A percentile compares a stretch with the other conserved stretches of the same genome.
These are phyloP conservation scores for Prototheca wickerhamii DNA, from an alignment of 163 green algal species.

Conservation along the genomic window DNA sequence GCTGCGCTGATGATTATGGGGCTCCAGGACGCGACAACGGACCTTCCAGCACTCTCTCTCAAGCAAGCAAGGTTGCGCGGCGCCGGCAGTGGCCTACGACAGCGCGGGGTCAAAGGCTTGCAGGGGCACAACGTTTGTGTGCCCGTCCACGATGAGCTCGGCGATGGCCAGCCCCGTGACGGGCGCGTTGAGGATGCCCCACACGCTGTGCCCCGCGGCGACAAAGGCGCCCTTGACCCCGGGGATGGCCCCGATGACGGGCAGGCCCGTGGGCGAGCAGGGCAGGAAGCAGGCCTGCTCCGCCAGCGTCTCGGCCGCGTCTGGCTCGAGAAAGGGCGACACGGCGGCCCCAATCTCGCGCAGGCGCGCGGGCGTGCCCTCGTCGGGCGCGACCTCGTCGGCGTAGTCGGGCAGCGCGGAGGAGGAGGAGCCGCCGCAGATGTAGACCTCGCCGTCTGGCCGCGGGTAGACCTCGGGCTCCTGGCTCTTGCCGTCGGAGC, in stretches of 20 bases:
- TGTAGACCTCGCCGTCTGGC: conserved; percentile 20
- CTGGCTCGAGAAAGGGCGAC: conserved; percentile 14
- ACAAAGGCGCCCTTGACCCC: conserved; percentile 42
- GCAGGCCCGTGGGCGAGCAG: conserved; percentile 37
- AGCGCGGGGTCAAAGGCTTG: conserved; percentile 41
- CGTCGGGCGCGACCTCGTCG: conserved; percentile 7
- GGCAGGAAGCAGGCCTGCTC: conserved; percentile 66
- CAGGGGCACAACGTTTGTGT: conserved; percentile 25
- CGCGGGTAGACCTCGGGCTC: conserved; percentile 34
- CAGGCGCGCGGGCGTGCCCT: conserved; percentile 14
- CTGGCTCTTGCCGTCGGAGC: conserved; percentile 14
- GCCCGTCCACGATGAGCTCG: conserved; percentile 58
- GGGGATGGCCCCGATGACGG: conserved; percentile 57
- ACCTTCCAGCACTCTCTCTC: too few relatives aligned
- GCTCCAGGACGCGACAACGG: too few relatives aligned
- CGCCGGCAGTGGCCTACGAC: too few relatives aligned
- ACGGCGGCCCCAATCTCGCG: conserved; percentile 7
- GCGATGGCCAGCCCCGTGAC: conserved; percentile 65
- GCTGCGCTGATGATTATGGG: too few relatives aligned
- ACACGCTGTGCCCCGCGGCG: conserved; percentile 69
- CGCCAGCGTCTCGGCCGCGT: conserved; percentile 27
- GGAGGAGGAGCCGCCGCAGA: conserved; percentile 14
- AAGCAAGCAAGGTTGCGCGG: too few relatives aligned
- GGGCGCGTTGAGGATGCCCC: conserved; percentile 76
- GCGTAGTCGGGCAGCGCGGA: conserved; percentile 12